Evolutionary conservation across 345 rosid species (phyloP), one percentile per base, ranked within the genome.

Genomic region (Euphorbia peplus): DNA sequence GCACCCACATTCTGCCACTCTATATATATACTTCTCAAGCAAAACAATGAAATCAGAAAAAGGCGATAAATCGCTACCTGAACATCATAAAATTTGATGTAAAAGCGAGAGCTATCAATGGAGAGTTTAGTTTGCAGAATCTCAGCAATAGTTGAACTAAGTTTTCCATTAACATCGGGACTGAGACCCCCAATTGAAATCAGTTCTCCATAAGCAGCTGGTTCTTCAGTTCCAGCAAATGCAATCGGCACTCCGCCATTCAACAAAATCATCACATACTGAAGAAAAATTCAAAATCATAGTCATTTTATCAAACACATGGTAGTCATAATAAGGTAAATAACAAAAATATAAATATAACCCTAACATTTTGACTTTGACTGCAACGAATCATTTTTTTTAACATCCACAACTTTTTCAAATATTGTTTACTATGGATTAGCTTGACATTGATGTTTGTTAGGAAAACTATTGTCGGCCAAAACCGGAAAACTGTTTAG

Each of bases 211-310:
- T 86, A 90, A 0, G 98, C 97, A 60, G 97, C 99, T 0, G 97
- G 96, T 28, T 79, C 91, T 79, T 92, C 99, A 3, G 85, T 86
- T 12, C 96, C 96, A 5, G 91, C 87, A 83, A 95, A 90, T 58
- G 96, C 86, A 73, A 92, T 84, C 19, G 97, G 96, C 62, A 92
- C 96, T 41, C 90, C 86, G n/a, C 84, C 89, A 56, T 95, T 90
- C 37, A 95, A 47, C 79, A 95, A 66, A 65, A 95, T 83, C 96
- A 95, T 95, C 77, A 95, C 98, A 79, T 87, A 91, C 97, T 88
- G 88, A 65, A 71, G 42, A 69, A 68, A 46, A n/a, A 70, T 8
- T 16, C 24, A 29, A 19, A 6, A 14, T 26, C 18, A n/a, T 14
- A 47, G 80, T 26, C 28, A 80, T 80, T 77, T 74, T 68, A 66